phyloP scores from a whole-genome alignment of 768 basidiomycete species.

The Floccularia luteovirens region DNA sequence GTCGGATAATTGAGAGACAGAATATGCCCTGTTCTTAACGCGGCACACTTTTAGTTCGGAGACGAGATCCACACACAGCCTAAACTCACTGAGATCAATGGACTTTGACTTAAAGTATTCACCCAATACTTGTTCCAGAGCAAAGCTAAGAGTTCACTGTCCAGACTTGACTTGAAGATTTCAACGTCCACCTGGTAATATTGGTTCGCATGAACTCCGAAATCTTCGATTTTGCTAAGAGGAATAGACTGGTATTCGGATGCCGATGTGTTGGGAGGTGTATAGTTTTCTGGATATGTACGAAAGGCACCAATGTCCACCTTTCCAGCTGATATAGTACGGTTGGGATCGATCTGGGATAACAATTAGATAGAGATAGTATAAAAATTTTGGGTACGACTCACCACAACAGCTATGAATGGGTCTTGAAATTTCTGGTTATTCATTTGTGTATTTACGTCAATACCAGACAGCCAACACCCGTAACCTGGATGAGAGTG shows the following conservation, averaged over 20 bases:
- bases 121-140: conserved; percentile 99
- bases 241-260: conserved; percentile 97
- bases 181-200: conserved; percentile 95
- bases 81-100: conserved; percentile 77
- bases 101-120: conserved; percentile 90
- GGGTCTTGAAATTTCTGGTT: conserved; percentile 96
- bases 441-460: conserved; percentile 93
- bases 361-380: too few species aligned
- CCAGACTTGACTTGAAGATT: conserved; percentile 89
- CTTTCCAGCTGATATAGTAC: conserved; percentile 96
- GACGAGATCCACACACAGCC: too few species aligned
- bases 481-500: conserved; percentile 99
- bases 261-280: conserved; percentile 59
- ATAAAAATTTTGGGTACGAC: not conserved
- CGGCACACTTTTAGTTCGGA: not conserved
- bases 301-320: conserved; percentile 99
- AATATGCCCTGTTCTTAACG: conserved; percentile 89
- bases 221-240: conserved; percentile 95
- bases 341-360: conserved; percentile 88
- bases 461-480: conserved; percentile 98
- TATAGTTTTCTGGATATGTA: conserved; percentile 94
- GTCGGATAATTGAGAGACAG: conserved; percentile 86
- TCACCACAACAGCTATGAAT: conserved; percentile 91
- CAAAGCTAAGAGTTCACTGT: conserved; percentile 80
- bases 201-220: conserved; percentile 95